Percentiles rank a stretch among this genome's conserved stretches.
Conservation (phyloP, 306 rosid species). For the Cucumis hystrix region DNA sequence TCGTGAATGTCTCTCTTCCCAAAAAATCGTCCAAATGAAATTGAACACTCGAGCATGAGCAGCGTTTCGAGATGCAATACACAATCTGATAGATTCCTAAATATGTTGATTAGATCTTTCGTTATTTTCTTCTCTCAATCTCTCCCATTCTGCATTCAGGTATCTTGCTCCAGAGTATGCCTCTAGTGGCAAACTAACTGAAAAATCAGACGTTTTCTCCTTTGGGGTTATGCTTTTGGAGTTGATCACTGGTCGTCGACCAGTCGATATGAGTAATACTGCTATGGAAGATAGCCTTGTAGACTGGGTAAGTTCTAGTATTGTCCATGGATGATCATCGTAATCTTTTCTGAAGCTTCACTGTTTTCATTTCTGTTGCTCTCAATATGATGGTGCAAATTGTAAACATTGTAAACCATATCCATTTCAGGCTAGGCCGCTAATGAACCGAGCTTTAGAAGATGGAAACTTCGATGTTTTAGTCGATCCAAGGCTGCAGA, state of each 20-base stretch:
- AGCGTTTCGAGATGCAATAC: not conserved
- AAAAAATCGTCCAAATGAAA: not conserved
- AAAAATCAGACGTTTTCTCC: constrained; percentile 93
- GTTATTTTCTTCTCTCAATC: not conserved
- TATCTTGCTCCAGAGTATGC: constrained; percentile 99
- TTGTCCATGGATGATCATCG: not conserved
- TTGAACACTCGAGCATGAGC: not conserved
- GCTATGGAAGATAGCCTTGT: constrained; percentile 81
- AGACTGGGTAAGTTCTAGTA: constrained; percentile 67
- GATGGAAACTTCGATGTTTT: constrained; percentile 51
- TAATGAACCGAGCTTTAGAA: constrained; percentile 51
- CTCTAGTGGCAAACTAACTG: constrained; percentile 86
- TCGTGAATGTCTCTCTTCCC: not conserved
- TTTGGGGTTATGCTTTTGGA: constrained; percentile 90
- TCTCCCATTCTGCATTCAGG: constrained; percentile 16
- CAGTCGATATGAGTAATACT: constrained; percentile 55
- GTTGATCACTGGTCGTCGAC: constrained; percentile 74
- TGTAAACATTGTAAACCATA: not conserved
- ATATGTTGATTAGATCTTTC: not conserved
- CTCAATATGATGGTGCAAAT: not conserved
- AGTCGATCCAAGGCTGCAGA: constrained; percentile 57
- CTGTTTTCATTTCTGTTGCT: not conserved
- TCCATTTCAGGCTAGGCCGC: constrained; percentile 78
- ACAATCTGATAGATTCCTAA: not conserved
- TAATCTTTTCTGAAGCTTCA: not conserved